Percentiles rank a stretch among this genome's conserved stretches.
Evolutionary conservation across 129 eudicot genomes (phyloP).

Genomic region (Saposhnikovia divaricata): DNA sequence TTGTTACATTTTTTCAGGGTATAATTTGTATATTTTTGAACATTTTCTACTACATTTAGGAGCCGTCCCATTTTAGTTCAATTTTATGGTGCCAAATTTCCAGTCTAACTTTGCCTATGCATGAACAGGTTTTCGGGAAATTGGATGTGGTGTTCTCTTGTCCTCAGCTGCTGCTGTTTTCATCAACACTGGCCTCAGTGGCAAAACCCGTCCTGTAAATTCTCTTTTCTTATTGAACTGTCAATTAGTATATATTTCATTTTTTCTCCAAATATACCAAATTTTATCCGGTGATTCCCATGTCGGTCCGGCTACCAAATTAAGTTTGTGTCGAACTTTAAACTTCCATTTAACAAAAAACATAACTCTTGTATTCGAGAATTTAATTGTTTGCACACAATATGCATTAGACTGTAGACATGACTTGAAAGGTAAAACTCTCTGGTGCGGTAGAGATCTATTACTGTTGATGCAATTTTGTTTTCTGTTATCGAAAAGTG

Average conservation of each 20-base stretch:
- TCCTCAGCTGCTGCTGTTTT: constrained; percentile 48
- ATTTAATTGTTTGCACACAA: neutral
- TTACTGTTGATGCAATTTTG: neutral
- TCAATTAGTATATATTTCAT: neutral
- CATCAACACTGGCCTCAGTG: constrained; percentile 63
- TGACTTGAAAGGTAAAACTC: neutral
- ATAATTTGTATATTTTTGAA: too few species aligned
- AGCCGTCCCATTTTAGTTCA: neutral
- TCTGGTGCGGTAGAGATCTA: neutral
- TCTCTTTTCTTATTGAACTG: neutral
- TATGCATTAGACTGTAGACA: neutral
- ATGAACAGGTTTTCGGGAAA: constrained; percentile 62
- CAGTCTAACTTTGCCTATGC: neutral
- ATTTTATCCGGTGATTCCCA: neutral
- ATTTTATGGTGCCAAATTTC: neutral
- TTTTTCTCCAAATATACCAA: neutral
- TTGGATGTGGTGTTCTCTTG: constrained; percentile 56
- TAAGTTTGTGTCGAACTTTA: too few species aligned
- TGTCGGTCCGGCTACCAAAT: neutral
- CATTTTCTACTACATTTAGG: too few species aligned
- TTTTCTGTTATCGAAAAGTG: too few species aligned
- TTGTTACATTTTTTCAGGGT: neutral
- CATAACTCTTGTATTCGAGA: neutral
- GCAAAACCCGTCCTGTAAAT: constrained; percentile 71
- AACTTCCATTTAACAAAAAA: too few species aligned